Base-by-base conservation (phyloP, 2,329 filamentous ascomycete genomes). In the Rutstroemia sp. region DNA sequence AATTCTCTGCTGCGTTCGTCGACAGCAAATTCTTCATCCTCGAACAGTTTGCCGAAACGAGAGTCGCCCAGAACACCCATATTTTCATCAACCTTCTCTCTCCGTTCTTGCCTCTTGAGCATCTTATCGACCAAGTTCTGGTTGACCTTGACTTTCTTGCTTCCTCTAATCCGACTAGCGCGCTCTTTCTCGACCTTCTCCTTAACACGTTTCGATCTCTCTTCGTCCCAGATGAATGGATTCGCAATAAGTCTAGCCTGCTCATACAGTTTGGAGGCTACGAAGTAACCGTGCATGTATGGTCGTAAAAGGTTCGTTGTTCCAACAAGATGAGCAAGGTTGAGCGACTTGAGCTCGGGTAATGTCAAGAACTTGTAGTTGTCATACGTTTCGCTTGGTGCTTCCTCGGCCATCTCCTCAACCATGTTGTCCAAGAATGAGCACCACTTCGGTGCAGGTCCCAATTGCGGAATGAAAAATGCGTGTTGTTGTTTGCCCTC, bases 231-330 rank as follows among this genome's bases (percentile, higher is more conserved):
- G 52, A 95, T 81, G 69, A 95, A 95, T 0, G 94, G 94, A 72
- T 97, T 96, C 50, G 88, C 87, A 65, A 97, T 96, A 58, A 99
- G 76, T 55, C 89, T 80, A 17, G 94, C 94, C 71, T 99, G 92
- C 69, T 99, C 95, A 71, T 99, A 97, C 25, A 99, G 75, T 68
- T 92, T 90, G 65, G 95, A 92, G 38, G 89, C 89, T 49, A 99
- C 92, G 74, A 99, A 99, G 78, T 94, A 97, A 65, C 94, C 95
- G 70, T 99, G 94, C 95, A 99, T 99, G 70, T 99, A 99, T 45
- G 94, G 94, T 46, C 92, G 82, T 42, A 99, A 76, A 19, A 97
- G 76, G 67, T 89, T 94, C 27, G 91, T 95, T 65, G 90, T 92
- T 62, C 92, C 92, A 57, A 99, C 81, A 48, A 99, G 78, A 69